Percentiles rank a stretch among this genome's conserved stretches.
These are phyloP conservation scores for Chlorella variabilis DNA, from an alignment of 163 green algal genomes.

Conservation along the genomic window DNA sequence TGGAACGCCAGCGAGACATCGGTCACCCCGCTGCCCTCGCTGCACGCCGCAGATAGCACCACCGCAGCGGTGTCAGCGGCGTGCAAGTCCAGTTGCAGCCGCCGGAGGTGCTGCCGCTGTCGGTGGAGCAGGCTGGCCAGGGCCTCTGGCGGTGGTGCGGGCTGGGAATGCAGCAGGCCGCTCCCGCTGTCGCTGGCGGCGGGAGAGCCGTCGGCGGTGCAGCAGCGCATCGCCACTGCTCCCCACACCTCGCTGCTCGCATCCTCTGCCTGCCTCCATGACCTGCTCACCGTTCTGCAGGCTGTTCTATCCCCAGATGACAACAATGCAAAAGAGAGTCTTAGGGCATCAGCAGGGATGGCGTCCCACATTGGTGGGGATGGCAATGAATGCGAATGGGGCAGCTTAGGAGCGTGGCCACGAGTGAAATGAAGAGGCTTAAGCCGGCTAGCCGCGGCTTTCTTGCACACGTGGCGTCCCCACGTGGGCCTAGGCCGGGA, in stretches of 20 bases:
- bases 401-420: too few relatives aligned
- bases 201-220: not conserved
- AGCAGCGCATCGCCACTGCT: not conserved
- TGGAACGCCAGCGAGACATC: not conserved
- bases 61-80: not conserved
- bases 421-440: too few relatives aligned
- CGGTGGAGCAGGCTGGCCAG: not conserved
- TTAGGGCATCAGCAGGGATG: slow-evolving; percentile 2
- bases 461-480: too few relatives aligned
- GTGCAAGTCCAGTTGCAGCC: not conserved
- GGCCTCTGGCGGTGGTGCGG: not conserved
- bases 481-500: too few relatives aligned
- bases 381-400: too few relatives aligned
- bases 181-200: too few relatives aligned
- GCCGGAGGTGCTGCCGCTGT: not conserved
- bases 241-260: not conserved
- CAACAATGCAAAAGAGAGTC: not conserved
- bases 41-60: not conserved
- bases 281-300: too few relatives aligned
- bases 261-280: too few relatives aligned
- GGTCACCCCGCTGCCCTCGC: not conserved
- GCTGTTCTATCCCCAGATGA: too few relatives aligned
- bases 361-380: slow-evolving; percentile 4
- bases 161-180: too few relatives aligned
- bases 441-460: too few relatives aligned